phyloP scores from a whole-genome alignment of 2,329 filamentous ascomycete genomes.

The Dothistroma septosporum region DNA sequence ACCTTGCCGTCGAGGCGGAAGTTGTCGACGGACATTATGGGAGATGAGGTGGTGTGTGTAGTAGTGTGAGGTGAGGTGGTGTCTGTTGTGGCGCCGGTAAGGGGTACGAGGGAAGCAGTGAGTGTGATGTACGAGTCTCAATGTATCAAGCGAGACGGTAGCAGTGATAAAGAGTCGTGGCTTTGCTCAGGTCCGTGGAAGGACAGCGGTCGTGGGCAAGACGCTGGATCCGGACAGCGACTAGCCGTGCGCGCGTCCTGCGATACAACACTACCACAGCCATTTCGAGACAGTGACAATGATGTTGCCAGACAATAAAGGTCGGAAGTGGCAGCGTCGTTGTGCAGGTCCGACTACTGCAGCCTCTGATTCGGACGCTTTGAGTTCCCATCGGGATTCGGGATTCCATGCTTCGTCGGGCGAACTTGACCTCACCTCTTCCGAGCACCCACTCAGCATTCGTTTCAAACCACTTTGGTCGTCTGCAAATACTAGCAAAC shows the following conservation, averaged over 20 bases:
- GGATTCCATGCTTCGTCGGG: conserved; percentile 1
- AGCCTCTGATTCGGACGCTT: background rate
- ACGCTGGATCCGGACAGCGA: background rate
- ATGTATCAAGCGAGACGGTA: background rate
- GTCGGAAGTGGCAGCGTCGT: background rate
- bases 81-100: background rate
- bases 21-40: conserved; percentile 28
- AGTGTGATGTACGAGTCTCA: background rate
- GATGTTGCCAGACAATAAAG: background rate
- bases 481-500: background rate
- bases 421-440: background rate
- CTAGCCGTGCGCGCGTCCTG: background rate
- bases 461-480: background rate
- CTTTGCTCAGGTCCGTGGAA: background rate
- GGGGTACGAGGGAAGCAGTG: background rate
- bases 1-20: conserved; percentile 49
- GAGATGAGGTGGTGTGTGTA: conserved; percentile 13
- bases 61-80: conserved; percentile 4
- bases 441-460: background rate
- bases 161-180: background rate
- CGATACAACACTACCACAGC: background rate
- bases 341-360: background rate
- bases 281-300: background rate
- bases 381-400: background rate
- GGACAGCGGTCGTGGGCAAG: background rate